phyloP scores from a whole-genome alignment of 192 early-diverging fungal species.

The Hyaloraphidium curvatum region DNA sequence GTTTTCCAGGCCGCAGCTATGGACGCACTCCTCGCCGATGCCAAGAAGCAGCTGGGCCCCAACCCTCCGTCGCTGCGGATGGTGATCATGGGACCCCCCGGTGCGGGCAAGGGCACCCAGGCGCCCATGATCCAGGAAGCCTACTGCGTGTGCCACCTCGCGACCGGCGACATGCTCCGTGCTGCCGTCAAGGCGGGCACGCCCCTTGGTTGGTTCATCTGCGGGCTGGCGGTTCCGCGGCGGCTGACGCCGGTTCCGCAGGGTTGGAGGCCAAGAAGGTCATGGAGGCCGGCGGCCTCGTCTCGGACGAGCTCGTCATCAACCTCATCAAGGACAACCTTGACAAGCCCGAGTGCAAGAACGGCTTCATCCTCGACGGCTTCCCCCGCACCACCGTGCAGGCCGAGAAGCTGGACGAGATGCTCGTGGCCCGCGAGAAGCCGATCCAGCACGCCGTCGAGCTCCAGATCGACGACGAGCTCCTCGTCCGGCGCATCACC shows the following conservation, averaged over 20 bases:
- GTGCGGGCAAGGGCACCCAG: constrained; percentile 86
- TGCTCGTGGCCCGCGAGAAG: constrained; percentile 63
- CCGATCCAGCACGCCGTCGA: constrained; percentile 76
- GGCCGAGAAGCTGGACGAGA: constrained; percentile 94
- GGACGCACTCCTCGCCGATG: neutral
- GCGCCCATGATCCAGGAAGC: constrained; percentile 88
- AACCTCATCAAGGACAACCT: constrained; percentile 93
- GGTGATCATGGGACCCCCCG: constrained; percentile 80
- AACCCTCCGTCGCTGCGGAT: constrained; percentile 22
- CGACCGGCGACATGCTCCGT: constrained; percentile 93
- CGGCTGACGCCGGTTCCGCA: neutral
- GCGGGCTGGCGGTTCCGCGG: neutral
- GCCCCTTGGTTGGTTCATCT: neutral
- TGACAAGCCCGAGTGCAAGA: constrained; percentile 85
- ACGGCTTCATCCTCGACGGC: constrained; percentile 97
- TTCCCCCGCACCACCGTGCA: constrained; percentile 97
- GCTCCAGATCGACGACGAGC: constrained; percentile 76
- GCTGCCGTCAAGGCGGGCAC: constrained; percentile 85
- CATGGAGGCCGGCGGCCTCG: constrained; percentile 96
- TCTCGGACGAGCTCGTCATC: constrained; percentile 97
- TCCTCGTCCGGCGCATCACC: constrained; percentile 89
- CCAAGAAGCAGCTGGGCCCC: neutral
- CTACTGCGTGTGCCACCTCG: constrained; percentile 93
- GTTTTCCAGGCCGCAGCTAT: too few species aligned
- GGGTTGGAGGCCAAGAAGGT: constrained; percentile 81